Base-by-base conservation (phyloP, 2,329 filamentous ascomycete genomes). In the Cordyceps cateniannulata region DNA sequence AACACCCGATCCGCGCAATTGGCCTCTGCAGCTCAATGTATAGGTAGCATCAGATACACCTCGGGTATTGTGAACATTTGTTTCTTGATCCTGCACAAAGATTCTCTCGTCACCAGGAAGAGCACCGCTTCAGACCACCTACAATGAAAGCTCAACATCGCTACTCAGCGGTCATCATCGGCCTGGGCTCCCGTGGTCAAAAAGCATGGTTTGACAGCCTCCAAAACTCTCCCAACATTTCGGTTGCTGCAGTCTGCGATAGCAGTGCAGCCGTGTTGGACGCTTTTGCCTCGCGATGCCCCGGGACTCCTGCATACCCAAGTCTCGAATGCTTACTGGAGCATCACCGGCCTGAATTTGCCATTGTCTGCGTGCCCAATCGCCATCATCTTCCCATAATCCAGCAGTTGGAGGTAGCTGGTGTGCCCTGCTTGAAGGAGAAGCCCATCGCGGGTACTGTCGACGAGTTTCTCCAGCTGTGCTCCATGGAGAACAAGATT, bases 401-500 rank as follows among this genome's bases (percentile, higher is more conserved):
- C 7, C 5, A 58, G 32, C 45, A 50, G 14, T 16, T 58, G 44
- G 44, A 22, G 32, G 32, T 45, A 4, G 32, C 29, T 18, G 22
- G 55, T 9, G 32, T 58, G 20, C 45, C 55, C 14, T 58, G 55
- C 18, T 24, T 58, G 16, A 58, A 58, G 44, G 55, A 58, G 27
- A 58, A 58, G 55, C 55, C 55, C 1, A 49, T 58, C 22, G 55
- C 55, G 2, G 20, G 29, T 20, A 49, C 32, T 14, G 2, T 42
- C 2, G 55, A 35, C 1, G 55, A 58, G 5, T 58, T 49, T 14
- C 45, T 38, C 3, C 25, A 20, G 6, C 45, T 58, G 14, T 27
- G 45, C 44, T 40, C 20, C 12, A 3, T 58, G 6, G 16, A 24
- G 20, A 40, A 18, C 10, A 48, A 38, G 32, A 49, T 58, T 20